These are phyloP conservation scores for Pleurotus ostreatus DNA, from an alignment of 768 basidiomycete genomes.

Conservation along the genomic window DNA sequence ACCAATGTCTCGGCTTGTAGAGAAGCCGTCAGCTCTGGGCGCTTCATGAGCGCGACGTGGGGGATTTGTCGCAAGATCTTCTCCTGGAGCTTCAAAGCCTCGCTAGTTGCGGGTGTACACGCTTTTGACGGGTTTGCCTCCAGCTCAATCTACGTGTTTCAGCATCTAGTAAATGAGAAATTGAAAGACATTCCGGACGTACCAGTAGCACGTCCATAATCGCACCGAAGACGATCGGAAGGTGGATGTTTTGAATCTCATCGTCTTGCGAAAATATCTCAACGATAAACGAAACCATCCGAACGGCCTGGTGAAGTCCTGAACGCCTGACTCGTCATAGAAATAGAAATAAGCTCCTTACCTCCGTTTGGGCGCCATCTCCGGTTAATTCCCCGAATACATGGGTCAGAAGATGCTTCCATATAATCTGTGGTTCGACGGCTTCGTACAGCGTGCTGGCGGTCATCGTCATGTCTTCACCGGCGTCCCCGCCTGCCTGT, in stretches of 20 bases:
- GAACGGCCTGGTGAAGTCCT: slow-evolving; percentile 47
- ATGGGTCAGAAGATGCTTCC: slow-evolving; percentile 67
- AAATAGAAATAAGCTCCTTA: slow-evolving; percentile 18
- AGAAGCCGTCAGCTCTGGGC: slow-evolving; percentile 41
- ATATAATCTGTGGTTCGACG: slow-evolving; percentile 84
- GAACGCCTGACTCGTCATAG: not conserved
- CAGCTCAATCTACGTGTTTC: not conserved
- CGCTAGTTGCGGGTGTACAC: slow-evolving; percentile 31
- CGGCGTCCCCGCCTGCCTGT: slow-evolving; percentile 45
- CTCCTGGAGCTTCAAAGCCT: slow-evolving; percentile 46
- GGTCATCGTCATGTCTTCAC: slow-evolving; percentile 72
- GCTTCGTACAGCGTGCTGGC: slow-evolving; percentile 88
- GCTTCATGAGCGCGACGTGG: slow-evolving; percentile 43
- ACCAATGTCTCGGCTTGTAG: slow-evolving; percentile 24
- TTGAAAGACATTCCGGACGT: slow-evolving; percentile 15
- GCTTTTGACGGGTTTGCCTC: slow-evolving; percentile 17
- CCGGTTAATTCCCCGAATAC: slow-evolving; percentile 54
- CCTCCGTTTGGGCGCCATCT: slow-evolving; percentile 43
- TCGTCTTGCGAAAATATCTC: slow-evolving; percentile 78
- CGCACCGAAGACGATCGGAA: slow-evolving; percentile 74
- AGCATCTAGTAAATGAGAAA: too few species aligned
- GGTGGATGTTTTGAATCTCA: slow-evolving; percentile 74
- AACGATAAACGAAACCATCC: slow-evolving; percentile 70
- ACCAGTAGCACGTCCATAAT: slow-evolving; percentile 66
- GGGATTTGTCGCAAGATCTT: slow-evolving; percentile 50